Base-by-base conservation (phyloP, 768 basidiomycete genomes). In the Leccinum subgranulosum region DNA sequence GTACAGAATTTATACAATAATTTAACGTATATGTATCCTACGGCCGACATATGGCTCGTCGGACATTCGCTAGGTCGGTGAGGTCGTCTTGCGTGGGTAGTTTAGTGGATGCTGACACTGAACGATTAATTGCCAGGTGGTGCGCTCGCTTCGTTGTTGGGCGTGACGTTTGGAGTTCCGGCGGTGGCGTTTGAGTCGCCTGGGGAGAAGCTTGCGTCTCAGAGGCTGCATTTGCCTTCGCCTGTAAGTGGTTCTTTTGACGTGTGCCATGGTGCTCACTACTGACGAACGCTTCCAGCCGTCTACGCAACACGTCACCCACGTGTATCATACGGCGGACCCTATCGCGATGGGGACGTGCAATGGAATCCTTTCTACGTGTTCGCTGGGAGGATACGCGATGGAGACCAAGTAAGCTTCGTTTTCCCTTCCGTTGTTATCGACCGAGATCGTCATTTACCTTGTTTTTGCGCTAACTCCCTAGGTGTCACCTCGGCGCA, bases 301-400 rank as follows among this genome's bases (percentile, higher is more conserved):
- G 33, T 87, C 85, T 7, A 81, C 81, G 10, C 84, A 87, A 15
- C 90, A 90, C 63, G 80, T 97, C 59, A 94, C 90, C 0, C 95
- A 98, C 71, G 78, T 98, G 28, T 97, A 90, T 72, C 92, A 97
- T 67, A 96, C 88, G 21, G 95, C 94, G 27, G 95, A 98, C 73
- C 95, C 95, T 6, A 90, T 98, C 51, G 84, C 95, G 19, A 92
- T 92, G 86, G 90, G 90, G 34, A 87, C 85, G 8, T 94, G 92
- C 73, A 94, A 83, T 56, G 92, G 92, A 14, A 76, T 90, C 2
- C 66, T 90, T 1, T 94, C 90, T 1, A 83, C 86, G 1, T 98
- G 95, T 68, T 85, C 89, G 4, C 73, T 92, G 10, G 91, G 81
- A 21, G 95, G 95, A n/a, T 97, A 90, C 67, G 95, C 92, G 3